Evolutionary conservation across 495 filamentous ascomycete genomes (phyloP).

Genomic region (Penicillium dipodomyicola): DNA sequence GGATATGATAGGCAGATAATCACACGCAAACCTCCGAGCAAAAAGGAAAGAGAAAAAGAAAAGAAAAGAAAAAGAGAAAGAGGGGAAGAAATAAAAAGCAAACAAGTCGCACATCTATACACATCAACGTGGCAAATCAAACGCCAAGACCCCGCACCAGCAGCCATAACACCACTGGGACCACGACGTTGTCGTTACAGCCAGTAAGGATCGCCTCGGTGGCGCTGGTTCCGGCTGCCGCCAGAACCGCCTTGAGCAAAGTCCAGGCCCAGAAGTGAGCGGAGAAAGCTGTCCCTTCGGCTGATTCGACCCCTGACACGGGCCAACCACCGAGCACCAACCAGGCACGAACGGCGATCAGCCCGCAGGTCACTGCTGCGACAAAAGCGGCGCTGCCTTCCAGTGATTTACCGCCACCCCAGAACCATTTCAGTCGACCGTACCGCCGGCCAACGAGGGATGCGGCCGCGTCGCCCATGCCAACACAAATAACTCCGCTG

Average conservation of each 20-base stretch:
- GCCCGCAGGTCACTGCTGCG: conserved; percentile 69
- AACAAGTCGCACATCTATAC: conserved; percentile 8
- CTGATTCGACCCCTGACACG: conserved; percentile 29
- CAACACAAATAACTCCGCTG: conserved; percentile 87
- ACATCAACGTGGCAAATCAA: conserved; percentile 37
- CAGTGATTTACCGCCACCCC: conserved; percentile 93
- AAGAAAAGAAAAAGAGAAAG: background rate
- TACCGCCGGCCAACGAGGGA: conserved; percentile 85
- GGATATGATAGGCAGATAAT: background rate
- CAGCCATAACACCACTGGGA: conserved; percentile 92
- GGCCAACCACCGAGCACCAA: conserved; percentile 71
- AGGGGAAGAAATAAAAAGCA: background rate
- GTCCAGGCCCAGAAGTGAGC: conserved; percentile 38
- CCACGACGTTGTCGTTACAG: conserved; percentile 97
- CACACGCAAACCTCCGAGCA: conserved; percentile 3
- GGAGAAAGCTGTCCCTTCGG: conserved; percentile 16
- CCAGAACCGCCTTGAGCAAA: conserved; percentile 59
- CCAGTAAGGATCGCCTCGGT: conserved; percentile 95
- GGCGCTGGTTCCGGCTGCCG: conserved; percentile 78
- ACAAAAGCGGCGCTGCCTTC: conserved; percentile 89
- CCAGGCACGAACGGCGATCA: conserved; percentile 73
- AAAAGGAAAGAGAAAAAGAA: background rate
- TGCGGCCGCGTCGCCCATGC: conserved; percentile 94
- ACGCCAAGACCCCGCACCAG: conserved; percentile 76
- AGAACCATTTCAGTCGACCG: conserved; percentile 88